Base-by-base conservation (phyloP, 345 rosid species). In the Linum trigynum region DNA sequence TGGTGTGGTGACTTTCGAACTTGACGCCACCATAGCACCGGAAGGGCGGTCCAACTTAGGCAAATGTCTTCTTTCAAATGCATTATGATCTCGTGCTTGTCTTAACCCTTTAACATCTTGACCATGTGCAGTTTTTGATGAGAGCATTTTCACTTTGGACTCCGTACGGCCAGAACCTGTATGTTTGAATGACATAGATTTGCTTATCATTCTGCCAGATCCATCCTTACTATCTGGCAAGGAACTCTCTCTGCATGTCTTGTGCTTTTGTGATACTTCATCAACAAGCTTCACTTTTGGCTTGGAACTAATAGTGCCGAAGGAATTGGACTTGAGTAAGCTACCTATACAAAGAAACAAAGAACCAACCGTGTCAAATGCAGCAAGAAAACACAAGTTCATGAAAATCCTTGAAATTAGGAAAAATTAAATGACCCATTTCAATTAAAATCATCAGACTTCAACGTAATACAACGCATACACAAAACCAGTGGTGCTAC, bases 241-340 rank as follows among this genome's bases (percentile, higher is more conserved):
- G 39, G 73, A 42, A 72, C 71, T 67, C 58, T 82, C 84, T 76
- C 84, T 82, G 43, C 60, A 62, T 42, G 73, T 74, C 79, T 74
- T 91, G 67, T 71, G 85, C 77, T 86, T 85, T 66, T 73, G 90
- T 73, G 76, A 74, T 74, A 79, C 79, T 74, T 85, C 96, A 70
- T 87, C 89, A 37, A 77, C 80, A 71, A 73, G 83, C 80, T 82
- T 85, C 78, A 83, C 81, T 79, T 86, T 95, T 4, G 85, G 76
- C 77, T 82, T 87, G 55, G 78, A 75, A 80, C 68, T 83, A 10
- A 74, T 67, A 53, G 75, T 68, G 75, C 68, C 87, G 79, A 85
- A 95, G 38, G 96, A 95, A 65, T 77, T 83, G 71, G 97, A 87
- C 82, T 87, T 95, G 65, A 79, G 72, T 38, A 87, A 79, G 65